A percentile compares a stretch with the other conserved stretches of the same genome.
Evolutionary conservation across 169 alveolate genomes (phyloP).

Genomic region (Eimeria sp.): DNA sequence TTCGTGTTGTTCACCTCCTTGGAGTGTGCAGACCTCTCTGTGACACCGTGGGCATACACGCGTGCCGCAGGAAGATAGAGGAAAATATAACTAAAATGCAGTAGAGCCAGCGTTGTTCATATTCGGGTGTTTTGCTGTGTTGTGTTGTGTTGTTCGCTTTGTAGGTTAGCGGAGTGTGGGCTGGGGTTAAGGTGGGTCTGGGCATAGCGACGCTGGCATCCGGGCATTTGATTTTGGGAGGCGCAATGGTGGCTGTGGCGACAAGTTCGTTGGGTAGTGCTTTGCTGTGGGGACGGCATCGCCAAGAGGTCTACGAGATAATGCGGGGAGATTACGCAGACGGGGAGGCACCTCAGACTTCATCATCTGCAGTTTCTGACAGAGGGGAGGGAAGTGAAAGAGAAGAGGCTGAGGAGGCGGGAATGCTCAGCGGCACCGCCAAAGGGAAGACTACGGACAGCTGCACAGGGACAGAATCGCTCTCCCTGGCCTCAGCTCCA

Average conservation of each 20-base stretch:
- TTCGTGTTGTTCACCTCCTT: neutral
- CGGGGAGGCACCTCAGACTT: neutral
- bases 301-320: constrained; percentile 55
- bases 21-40: neutral
- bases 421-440: constrained; percentile 1
- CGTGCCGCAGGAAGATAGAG: neutral
- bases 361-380: neutral
- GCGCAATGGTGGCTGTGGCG: constrained; percentile 76
- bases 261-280: constrained; percentile 77
- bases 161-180: constrained; percentile 79
- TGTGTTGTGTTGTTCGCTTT: constrained; percentile 3
- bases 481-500: neutral
- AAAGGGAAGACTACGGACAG: neutral
- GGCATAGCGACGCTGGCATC: constrained; percentile 77
- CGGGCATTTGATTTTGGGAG: constrained; percentile 73
- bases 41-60: neutral
- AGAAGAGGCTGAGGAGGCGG: neutral
- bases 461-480: neutral
- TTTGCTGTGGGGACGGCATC: constrained; percentile 74
- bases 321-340: constrained; percentile 48
- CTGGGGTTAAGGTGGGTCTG: constrained; percentile 74
- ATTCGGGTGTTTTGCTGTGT: neutral
- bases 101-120: neutral
- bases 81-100: neutral
- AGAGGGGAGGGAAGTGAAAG: neutral